phyloP scores from a whole-genome alignment of 2,329 filamentous ascomycete genomes.

The Diaporthe eres region DNA sequence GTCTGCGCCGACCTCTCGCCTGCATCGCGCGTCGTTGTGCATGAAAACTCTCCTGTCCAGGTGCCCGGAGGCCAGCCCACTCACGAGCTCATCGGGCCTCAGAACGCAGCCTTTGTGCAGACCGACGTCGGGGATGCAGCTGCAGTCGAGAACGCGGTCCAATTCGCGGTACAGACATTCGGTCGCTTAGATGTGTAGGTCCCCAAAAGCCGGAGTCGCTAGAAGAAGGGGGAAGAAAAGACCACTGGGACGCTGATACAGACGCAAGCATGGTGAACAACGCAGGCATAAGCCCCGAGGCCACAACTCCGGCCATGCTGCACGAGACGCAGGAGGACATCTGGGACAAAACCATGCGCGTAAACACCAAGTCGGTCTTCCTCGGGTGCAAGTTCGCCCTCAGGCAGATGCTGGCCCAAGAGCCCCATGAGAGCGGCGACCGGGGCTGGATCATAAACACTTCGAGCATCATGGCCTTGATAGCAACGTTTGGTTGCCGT shows the following conservation, averaged over 20 bases:
- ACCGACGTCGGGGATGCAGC: constrained; percentile 5
- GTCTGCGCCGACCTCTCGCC: constrained; percentile 26
- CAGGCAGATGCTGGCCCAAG: constrained; percentile 65
- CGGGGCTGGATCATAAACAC: constrained; percentile 66
- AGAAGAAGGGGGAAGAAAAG: background rate
- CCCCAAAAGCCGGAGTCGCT: background rate
- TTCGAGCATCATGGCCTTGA: constrained; percentile 58
- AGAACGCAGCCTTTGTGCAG: constrained; percentile 9
- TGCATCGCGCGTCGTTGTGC: background rate
- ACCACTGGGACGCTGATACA: constrained; percentile 5
- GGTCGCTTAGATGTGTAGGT: constrained; percentile 27
- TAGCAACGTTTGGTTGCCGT: constrained; percentile 51
- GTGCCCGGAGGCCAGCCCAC: background rate
- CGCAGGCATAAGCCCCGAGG: constrained; percentile 25
- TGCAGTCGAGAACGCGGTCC: constrained; percentile 18
- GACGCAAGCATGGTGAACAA: constrained; percentile 26
- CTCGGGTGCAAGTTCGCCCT: constrained; percentile 61
- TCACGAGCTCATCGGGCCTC: constrained; percentile 10
- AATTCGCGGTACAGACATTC: constrained; percentile 2
- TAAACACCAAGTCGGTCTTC: constrained; percentile 57
- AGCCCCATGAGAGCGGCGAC: constrained; percentile 54
- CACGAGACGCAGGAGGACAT: constrained; percentile 61
- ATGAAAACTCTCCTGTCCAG: background rate
- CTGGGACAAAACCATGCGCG: constrained; percentile 59
- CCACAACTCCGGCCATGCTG: constrained; percentile 51